Evolutionary conservation across 1,284 basidiomycete genomes (phyloP).

Genomic region (Cerioporus squamosus): DNA sequence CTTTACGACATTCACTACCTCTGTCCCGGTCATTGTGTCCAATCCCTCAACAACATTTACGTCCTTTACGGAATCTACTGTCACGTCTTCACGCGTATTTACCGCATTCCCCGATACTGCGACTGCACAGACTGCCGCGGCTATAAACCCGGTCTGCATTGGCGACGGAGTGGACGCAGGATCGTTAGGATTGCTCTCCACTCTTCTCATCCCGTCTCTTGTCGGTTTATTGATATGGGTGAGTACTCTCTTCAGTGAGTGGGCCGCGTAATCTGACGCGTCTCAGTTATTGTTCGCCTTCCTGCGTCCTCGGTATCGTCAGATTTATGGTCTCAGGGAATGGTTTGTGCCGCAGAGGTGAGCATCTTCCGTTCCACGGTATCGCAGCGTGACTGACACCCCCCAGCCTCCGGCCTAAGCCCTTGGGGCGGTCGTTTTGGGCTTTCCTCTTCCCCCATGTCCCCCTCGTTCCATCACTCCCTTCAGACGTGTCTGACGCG

Average conservation of each 20-base stretch:
- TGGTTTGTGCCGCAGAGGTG: slow-evolving; percentile 77
- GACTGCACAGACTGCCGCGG: slow-evolving; percentile 25
- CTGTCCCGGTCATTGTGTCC: slow-evolving; percentile 28
- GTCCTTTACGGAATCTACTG: slow-evolving; percentile 43
- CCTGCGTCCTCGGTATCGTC: slow-evolving; percentile 67
- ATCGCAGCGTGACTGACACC: slow-evolving; percentile 9
- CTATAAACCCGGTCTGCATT: slow-evolving; percentile 53
- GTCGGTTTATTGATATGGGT: slow-evolving; percentile 72
- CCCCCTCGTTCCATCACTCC: slow-evolving; percentile 64
- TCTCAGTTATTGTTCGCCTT: slow-evolving; percentile 67
- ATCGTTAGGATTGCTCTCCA: slow-evolving; percentile 65
- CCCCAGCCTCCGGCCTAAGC: slow-evolving; percentile 64
- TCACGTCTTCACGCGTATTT: slow-evolving; percentile 37
- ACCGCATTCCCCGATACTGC: slow-evolving; percentile 35
- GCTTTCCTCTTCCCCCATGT: slow-evolving; percentile 73
- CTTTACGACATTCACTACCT: slow-evolving; percentile 41
- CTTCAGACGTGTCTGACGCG: slow-evolving; percentile 57
- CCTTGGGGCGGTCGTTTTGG: slow-evolving; percentile 58
- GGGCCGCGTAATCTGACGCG: slow-evolving; percentile 1
- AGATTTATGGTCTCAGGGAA: slow-evolving; percentile 71
- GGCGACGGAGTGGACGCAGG: slow-evolving; percentile 66
- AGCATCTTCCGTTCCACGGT: slow-evolving; percentile 34
- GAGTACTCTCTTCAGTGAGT: slow-evolving; percentile 32
- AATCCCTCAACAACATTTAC: slow-evolving; percentile 48
- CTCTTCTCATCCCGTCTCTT: slow-evolving; percentile 56